Base-by-base conservation (phyloP, 2,329 filamentous ascomycete genomes). In the Pseudofabraea citricarpa region DNA sequence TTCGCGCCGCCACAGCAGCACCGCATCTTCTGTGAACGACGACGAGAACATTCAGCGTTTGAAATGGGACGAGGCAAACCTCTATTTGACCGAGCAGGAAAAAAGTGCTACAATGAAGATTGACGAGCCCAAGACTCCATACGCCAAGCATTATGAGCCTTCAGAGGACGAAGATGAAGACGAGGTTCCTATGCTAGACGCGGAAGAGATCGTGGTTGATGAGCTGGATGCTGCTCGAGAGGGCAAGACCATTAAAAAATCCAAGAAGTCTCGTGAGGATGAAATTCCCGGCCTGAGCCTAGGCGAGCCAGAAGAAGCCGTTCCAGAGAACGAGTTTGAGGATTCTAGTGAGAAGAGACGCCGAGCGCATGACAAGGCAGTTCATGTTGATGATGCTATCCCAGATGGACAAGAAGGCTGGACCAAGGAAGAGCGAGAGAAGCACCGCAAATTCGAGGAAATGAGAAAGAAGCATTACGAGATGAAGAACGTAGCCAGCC, bases 81-180 rank as follows among this genome's bases (percentile, higher is more conserved):
- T 98, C 23, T 98, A 96, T 68, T 77, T 98, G 41, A 93, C 93
- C 6, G 93, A 98, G 70, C 91, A 97, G 67, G 89, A 97, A 67
- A 90, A 87, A 67, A 89, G 83, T 47, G 85, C 86, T 49, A 96
- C 90, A 46, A 98, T 98, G 93, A 98, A 97, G 75, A 98, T 98
- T 53, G 87, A 90, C 54, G 93, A 98, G 71, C 93, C 93, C 49
- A 98, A 98, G 75, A 98, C 93, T 6, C 93, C 93, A 4, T 98
- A 91, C 64, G 93, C 89, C 26, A 86, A 85, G 60, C 88, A 90
- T 59, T 96, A 96, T 66, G 87, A 97, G 60, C 90, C 90, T 4
- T 65, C 81, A 32, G 89, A 96, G 60, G 91, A 97, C 51, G 88
- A 89, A 40, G 58, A 37, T 22, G n/a, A n/a, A n/a, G 85, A 84